Conservation (phyloP, 73 alveolate genomes). For the Paramecium sonneborni region DNA sequence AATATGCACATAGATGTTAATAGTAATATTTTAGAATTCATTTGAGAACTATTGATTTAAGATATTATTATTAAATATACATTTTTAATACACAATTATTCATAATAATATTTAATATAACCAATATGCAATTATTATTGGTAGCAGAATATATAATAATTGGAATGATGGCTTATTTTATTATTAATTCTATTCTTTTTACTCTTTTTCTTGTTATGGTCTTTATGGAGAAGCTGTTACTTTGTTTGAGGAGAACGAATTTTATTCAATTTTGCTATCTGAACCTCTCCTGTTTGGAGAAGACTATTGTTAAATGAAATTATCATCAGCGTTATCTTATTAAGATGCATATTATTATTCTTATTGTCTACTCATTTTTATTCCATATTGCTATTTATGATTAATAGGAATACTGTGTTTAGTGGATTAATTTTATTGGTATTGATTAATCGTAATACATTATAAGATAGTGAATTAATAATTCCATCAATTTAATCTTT, state of each 20-base stretch:
- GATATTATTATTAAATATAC: not conserved
- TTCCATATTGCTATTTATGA: conserved; percentile 3
- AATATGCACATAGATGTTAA: conserved; percentile 28
- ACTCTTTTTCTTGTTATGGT: not conserved
- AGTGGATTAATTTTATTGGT: not conserved
- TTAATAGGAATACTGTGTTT: not conserved
- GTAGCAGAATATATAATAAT: not conserved
- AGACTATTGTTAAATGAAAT: not conserved
- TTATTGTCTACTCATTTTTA: not conserved
- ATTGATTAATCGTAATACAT: not conserved
- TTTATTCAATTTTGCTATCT: not conserved
- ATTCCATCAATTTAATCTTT: conserved; percentile 21
- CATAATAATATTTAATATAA: not conserved
- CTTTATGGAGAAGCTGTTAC: not conserved
- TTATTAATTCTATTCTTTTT: not conserved
- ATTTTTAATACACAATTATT: not conserved
- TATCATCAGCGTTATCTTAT: not conserved
- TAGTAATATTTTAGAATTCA: conserved; percentile 20
- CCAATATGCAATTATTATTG: not conserved
- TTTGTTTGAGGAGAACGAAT: not conserved
- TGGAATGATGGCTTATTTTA: not conserved
- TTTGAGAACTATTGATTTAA: not conserved
- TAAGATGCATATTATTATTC: not conserved
- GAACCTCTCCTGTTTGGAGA: conserved; percentile 20
- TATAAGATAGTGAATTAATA: not conserved